Conservation (phyloP, 257 asterid genomes). For the Solanum okadae region DNA sequence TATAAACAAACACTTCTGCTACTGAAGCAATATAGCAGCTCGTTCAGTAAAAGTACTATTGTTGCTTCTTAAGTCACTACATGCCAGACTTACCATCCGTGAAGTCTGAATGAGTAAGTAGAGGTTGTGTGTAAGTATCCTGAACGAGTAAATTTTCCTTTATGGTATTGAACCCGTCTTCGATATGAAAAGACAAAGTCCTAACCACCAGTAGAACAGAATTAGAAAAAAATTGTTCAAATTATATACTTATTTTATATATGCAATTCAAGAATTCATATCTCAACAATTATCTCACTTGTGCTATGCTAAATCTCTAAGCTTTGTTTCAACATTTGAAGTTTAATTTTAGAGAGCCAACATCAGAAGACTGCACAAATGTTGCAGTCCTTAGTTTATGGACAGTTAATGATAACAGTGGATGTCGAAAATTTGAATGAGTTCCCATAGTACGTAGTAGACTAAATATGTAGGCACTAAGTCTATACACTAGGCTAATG, state of each 20-base stretch:
- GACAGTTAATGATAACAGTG: not conserved
- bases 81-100: not conserved
- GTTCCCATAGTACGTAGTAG: not conserved
- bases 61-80: not conserved
- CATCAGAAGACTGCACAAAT: not conserved
- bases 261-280: not conserved
- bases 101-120: not conserved
- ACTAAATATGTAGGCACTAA: not conserved
- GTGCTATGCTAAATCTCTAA: not conserved
- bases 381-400: not conserved
- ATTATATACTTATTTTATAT: not conserved
- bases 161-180: not conserved
- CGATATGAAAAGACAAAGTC: not conserved
- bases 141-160: not conserved
- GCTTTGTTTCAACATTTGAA: not conserved
- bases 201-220: not conserved
- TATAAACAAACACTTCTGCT: not conserved
- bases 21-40: not conserved
- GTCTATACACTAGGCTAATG: not conserved
- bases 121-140: not conserved
- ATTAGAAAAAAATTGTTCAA: not conserved
- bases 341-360: not conserved
- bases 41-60: not conserved
- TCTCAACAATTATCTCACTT: not conserved
- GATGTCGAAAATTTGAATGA: not conserved